A percentile compares a stretch with the other conserved stretches of the same genome.
phyloP scores from a whole-genome alignment of 139 green algal species.

The Auxenochlorella pyrenoidosa region DNA sequence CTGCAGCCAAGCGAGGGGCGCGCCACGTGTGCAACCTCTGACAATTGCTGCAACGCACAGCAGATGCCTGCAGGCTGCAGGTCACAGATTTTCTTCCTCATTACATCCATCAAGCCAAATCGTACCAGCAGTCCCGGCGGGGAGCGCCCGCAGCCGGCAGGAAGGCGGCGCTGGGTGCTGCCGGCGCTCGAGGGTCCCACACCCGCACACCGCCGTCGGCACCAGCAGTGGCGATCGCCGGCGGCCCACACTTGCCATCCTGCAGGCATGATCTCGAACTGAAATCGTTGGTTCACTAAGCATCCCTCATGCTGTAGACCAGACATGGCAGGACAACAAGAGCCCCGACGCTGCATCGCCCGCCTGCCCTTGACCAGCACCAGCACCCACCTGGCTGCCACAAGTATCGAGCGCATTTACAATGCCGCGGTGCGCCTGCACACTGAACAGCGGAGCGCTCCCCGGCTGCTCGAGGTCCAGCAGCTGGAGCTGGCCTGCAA shows the following conservation, averaged over 20 bases:
- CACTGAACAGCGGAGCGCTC: constrained; percentile 57
- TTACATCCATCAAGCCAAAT: too few species aligned
- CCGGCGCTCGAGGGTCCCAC: constrained; percentile 87
- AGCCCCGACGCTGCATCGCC: too few species aligned
- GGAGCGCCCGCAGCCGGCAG: constrained; percentile 58
- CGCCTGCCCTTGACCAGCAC: neutral
- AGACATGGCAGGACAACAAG: too few species aligned
- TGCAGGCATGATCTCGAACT: too few species aligned
- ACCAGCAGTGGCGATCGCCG: constrained; percentile 85
- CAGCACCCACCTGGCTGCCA: constrained; percentile 61
- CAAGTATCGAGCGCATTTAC: constrained; percentile 88
- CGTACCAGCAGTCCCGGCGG: constrained; percentile 31
- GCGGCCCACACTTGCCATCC: constrained; percentile 68
- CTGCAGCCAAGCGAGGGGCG: constrained; percentile 46
- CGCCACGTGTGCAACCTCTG: too few species aligned
- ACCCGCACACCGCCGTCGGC: constrained; percentile 87
- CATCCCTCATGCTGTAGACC: too few species aligned
- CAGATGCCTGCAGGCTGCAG: too few species aligned
- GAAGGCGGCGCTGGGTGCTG: constrained; percentile 85
- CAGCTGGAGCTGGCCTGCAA: constrained; percentile 74
- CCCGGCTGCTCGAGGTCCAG: constrained; percentile 79
- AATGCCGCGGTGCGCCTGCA: constrained; percentile 80
- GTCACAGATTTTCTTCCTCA: too few species aligned
- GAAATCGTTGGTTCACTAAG: too few species aligned
- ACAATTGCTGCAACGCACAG: too few species aligned